Conservation (phyloP, 75 land plant genomes). For the Selaginella moellendorffii region DNA sequence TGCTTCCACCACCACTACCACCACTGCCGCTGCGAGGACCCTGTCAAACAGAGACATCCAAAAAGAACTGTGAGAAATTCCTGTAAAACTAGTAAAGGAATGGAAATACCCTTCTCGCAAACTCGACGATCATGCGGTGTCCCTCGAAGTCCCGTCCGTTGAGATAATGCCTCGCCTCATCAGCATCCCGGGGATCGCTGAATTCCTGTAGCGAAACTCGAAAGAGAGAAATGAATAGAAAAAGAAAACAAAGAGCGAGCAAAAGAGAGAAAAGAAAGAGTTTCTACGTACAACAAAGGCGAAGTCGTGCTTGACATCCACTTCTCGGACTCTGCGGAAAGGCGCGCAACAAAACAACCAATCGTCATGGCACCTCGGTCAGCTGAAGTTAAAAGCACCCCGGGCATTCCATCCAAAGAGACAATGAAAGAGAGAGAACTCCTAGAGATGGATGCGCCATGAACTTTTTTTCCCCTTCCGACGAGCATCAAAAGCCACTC, state of each 20-base stretch:
- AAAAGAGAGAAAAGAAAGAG: neutral
- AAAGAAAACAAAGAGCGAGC: neutral
- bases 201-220: slow-evolving; percentile 45
- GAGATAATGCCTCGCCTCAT: slow-evolving; percentile 76
- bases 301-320: slow-evolving; percentile 98
- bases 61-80: too few species aligned
- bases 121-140: slow-evolving; percentile 78
- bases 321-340: slow-evolving; percentile 99
- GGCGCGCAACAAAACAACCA: slow-evolving; percentile 73
- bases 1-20: slow-evolving; percentile 12
- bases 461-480: too few species aligned
- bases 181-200: slow-evolving; percentile 91
- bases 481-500: too few species aligned
- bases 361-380: too few species aligned
- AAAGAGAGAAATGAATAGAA: neutral
- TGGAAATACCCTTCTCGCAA: slow-evolving; percentile 67
- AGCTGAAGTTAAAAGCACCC: too few species aligned
- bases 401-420: too few species aligned
- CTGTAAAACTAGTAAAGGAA: too few species aligned
- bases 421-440: too few species aligned
- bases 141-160: slow-evolving; percentile 83
- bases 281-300: slow-evolving; percentile 75
- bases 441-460: too few species aligned
- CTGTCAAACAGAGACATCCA: slow-evolving; percentile 15
- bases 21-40: slow-evolving; percentile 51